phyloP scores from a whole-genome alignment of 768 basidiomycete genomes.

The Tylopilus sp. region DNA sequence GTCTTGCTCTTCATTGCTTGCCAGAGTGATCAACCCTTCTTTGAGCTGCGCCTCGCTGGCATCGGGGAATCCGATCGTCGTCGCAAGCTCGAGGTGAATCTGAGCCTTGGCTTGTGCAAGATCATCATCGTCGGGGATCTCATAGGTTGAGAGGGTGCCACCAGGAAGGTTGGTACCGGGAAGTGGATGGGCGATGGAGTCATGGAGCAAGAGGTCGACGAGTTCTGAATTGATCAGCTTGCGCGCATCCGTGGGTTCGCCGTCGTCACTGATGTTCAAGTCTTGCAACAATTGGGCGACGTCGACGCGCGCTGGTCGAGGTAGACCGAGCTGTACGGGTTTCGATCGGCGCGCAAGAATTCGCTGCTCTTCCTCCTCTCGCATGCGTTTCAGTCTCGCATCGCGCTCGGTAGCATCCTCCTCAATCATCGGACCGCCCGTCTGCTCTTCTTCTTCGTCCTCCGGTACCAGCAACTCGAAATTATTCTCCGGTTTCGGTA shows the following conservation, averaged over 20 bases:
- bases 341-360: slow-evolving; percentile 80
- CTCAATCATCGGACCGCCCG: slow-evolving; percentile 33
- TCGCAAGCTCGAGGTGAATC: slow-evolving; percentile 80
- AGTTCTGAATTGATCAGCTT: slow-evolving; percentile 76
- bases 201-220: slow-evolving; percentile 76
- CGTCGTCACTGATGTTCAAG: slow-evolving; percentile 49
- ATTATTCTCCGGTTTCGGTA: slow-evolving; percentile 95
- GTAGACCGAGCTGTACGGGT: slow-evolving; percentile 77
- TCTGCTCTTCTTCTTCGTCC: slow-evolving; percentile 59
- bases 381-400: slow-evolving; percentile 57
- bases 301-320: slow-evolving; percentile 84
- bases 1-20: slow-evolving; percentile 59
- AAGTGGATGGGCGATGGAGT: slow-evolving; percentile 81
- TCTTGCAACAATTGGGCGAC: slow-evolving; percentile 57
- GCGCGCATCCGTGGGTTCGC: slow-evolving; percentile 49
- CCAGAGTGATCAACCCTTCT: slow-evolving; percentile 64
- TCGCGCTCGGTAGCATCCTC: slow-evolving; percentile 96
- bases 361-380: slow-evolving; percentile 75
- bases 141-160: slow-evolving; percentile 62
- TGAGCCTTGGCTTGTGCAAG: slow-evolving; percentile 64
- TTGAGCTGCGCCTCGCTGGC: slow-evolving; percentile 78
- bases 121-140: slow-evolving; percentile 72
- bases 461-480: slow-evolving; percentile 93
- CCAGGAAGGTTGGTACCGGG: slow-evolving; percentile 84
- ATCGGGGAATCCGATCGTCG: slow-evolving; percentile 78